phyloP scores from a whole-genome alignment of 257 asterid species.

The Solanum etuberosum region DNA sequence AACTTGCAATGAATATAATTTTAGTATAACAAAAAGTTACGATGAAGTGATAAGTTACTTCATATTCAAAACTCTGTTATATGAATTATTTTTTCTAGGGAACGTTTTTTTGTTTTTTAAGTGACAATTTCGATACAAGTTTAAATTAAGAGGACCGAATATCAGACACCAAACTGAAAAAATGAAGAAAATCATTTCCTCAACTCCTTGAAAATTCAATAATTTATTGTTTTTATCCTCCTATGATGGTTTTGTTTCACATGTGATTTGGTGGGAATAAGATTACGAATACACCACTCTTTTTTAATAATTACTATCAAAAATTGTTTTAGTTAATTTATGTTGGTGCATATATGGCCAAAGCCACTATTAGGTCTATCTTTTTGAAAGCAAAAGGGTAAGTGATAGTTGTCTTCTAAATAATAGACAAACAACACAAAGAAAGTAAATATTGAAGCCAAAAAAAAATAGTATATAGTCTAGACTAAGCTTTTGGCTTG shows the following conservation, averaged over 20 bases:
- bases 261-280: no score
- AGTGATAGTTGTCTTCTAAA: background rate
- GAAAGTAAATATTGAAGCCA: background rate
- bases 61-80: background rate
- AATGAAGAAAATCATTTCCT: background rate
- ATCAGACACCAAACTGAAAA: background rate
- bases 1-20: background rate
- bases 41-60: background rate
- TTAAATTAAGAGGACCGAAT: background rate
- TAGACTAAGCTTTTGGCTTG: background rate
- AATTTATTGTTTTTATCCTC: background rate
- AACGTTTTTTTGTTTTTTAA: background rate
- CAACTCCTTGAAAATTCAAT: background rate
- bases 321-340: background rate
- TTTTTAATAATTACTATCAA: no score
- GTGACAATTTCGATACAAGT: background rate
- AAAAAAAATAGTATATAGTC: background rate
- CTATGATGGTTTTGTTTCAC: background rate
- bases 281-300: accelerated
- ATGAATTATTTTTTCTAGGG: background rate
- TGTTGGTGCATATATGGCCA: background rate
- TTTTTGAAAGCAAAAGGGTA: background rate
- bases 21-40: background rate
- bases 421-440: background rate
- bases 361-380: background rate